These are phyloP conservation scores for Kwoniella mangroviensis DNA, from an alignment of 768 basidiomycete species.

Conservation along the genomic window DNA sequence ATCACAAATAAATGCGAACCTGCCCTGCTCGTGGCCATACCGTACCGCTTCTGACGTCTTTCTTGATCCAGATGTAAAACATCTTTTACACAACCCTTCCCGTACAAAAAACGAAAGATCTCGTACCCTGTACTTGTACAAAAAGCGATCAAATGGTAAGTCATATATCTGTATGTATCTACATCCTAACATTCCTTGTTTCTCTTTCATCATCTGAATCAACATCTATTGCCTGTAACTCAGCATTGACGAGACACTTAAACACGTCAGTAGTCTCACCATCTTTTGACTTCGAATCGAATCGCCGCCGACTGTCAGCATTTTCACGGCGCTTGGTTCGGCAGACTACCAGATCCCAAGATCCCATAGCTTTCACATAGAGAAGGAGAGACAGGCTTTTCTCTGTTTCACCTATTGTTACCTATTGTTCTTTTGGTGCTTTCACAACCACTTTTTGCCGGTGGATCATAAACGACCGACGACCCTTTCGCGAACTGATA, in stretches of 20 bases:
- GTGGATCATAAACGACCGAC: background rate
- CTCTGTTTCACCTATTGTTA: background rate
- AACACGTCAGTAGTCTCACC: background rate
- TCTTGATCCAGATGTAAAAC: background rate
- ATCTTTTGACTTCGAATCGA: background rate
- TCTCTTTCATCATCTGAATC: background rate
- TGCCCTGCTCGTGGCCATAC: background rate
- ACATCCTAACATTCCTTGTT: background rate
- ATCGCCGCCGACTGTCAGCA: background rate
- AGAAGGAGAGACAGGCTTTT: background rate
- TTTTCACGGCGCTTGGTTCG: background rate
- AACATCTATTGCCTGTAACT: background rate
- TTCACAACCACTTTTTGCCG: background rate
- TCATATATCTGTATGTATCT: constrained; percentile 3
- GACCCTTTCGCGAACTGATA: background rate
- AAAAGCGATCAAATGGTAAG: background rate
- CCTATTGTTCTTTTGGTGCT: background rate
- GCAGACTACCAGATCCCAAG: background rate
- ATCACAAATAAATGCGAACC: background rate
- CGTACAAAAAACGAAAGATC: background rate
- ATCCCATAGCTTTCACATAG: background rate
- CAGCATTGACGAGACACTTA: background rate
- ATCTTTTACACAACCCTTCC: background rate
- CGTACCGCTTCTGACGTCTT: background rate
- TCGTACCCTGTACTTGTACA: background rate